phyloP scores from a whole-genome alignment of 345 rosid genomes.

The Aethionema arabicum region DNA sequence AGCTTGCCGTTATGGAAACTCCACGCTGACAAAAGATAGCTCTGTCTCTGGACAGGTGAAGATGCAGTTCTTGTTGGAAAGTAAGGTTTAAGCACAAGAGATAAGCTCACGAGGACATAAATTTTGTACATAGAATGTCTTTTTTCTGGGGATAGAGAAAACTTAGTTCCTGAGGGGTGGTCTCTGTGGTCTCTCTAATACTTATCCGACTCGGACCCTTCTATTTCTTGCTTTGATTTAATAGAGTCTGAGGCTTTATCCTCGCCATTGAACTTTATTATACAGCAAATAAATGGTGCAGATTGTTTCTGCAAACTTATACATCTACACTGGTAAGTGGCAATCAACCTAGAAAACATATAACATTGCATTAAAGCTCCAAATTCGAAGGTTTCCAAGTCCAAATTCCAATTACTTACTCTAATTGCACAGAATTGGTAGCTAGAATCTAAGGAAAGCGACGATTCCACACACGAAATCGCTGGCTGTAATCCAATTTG shows the following conservation, averaged over 20 bases:
- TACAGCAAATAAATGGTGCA: not conserved
- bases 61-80: slow-evolving; percentile 70
- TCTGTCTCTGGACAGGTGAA: slow-evolving; percentile 54
- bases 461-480: too few relatives aligned
- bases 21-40: slow-evolving; percentile 18
- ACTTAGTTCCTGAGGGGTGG: too few relatives aligned
- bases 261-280: slow-evolving; percentile 54
- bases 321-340: not conserved
- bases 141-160: too few relatives aligned
- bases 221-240: slow-evolving; percentile 82
- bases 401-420: too few relatives aligned
- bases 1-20: too few relatives aligned
- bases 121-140: not conserved
- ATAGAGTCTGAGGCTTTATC: slow-evolving; percentile 77
- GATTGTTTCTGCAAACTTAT: slow-evolving; percentile 19
- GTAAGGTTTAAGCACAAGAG: slow-evolving; percentile 62
- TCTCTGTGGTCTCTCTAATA: slow-evolving; percentile 26
- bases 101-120: slow-evolving; percentile 34
- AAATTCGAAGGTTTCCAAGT: slow-evolving; percentile 4
- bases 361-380: not conserved
- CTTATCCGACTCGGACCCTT: slow-evolving; percentile 64
- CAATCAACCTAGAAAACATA: slow-evolving; percentile 15
- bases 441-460: too few relatives aligned
- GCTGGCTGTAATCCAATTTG: not conserved
- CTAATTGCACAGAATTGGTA: too few relatives aligned